Base-by-base conservation (phyloP, 2,329 filamentous ascomycete genomes). In the Xylaria sp. region DNA sequence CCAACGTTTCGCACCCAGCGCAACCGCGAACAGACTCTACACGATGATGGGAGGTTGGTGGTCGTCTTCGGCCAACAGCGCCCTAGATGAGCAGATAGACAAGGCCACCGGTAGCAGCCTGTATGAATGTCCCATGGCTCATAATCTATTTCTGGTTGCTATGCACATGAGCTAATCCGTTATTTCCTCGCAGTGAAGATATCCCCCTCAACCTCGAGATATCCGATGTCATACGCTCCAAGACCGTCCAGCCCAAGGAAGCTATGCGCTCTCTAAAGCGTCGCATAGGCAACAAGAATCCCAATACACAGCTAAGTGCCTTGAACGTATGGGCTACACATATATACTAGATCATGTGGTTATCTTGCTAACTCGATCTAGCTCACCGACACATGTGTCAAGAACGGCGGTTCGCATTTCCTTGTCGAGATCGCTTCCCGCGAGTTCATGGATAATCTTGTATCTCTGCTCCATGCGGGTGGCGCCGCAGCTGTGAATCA, bases 121-220 rank as follows among this genome's bases (percentile, higher is more conserved):
- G 91, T 97, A 88, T 71, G 90, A 65, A 64, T 70, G n/a, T 41
- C 34, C 34, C 36, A 30, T 10, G 7, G 20, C 34, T n/a, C 15
- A 5, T 53, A n/a, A 52, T 23, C 4, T 3, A 18, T 50, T 65
- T 39, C 41, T 62, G 66, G 30, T 20, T 39, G 56, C 36, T 39
- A 8, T 36, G 30, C 20, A 36, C 28, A 18, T n/a, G 13, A 15
- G 39, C 67, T 68, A 60, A 68, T 23, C 41, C 45, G 18, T 23
- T 34, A 23, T 39, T 25, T 28, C 15, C n/a, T 46, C 46, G 34
- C 75, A 97, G 93, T 74, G 94, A 99, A 82, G 95, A 99, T 78
- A 98, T 99, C 79, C 92, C 96, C 46, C 89, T 97, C 74, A 98
- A 98, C 80, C 90, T 99, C 77, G 96, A 99, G 82, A 98, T 99